phyloP scores from a whole-genome alignment of 2,329 filamentous ascomycete genomes.

The Zymoseptoria pseudotritici region DNA sequence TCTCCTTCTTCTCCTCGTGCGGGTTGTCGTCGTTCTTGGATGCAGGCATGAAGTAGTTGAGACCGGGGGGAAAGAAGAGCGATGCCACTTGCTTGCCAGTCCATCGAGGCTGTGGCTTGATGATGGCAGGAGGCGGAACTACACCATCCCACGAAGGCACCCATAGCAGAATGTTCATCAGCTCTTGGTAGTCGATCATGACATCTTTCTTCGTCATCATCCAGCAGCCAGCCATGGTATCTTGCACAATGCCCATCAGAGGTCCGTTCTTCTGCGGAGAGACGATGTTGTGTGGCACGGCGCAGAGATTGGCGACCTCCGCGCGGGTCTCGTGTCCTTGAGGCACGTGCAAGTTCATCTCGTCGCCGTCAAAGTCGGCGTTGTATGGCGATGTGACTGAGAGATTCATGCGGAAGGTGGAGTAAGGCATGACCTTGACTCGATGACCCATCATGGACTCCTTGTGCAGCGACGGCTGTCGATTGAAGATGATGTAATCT shows the following conservation, averaged over 20 bases:
- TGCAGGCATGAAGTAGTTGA: conserved; percentile 62
- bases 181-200: conserved; percentile 80
- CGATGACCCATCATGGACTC: conserved; percentile 99
- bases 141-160: conserved; percentile 96
- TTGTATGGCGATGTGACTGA: conserved; percentile 99
- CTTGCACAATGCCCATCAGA: conserved; percentile 98
- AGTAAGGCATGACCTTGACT: conserved; percentile 97
- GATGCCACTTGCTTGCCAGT: conserved; percentile 97
- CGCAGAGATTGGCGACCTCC: conserved; percentile 86
- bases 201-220: conserved; percentile 91
- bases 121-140: conserved; percentile 84
- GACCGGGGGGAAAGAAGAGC: conserved; percentile 78
- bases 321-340: conserved; percentile 95
- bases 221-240: conserved; percentile 92
- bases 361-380: conserved; percentile 98
- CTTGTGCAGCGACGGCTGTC: conserved; percentile 97
- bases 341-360: conserved; percentile 99
- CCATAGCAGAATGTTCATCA: conserved; percentile 98
- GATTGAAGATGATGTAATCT: conserved; percentile 99
- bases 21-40: conserved; percentile 25
- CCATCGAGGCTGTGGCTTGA: conserved; percentile 89
- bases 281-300: conserved; percentile 98
- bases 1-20: conserved; percentile 43
- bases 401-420: conserved; percentile 93
- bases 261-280: conserved; percentile 95